Base-by-base conservation (phyloP, 225 moss, liverwort and hornwort genomes). In the Anthoceros angustus region DNA sequence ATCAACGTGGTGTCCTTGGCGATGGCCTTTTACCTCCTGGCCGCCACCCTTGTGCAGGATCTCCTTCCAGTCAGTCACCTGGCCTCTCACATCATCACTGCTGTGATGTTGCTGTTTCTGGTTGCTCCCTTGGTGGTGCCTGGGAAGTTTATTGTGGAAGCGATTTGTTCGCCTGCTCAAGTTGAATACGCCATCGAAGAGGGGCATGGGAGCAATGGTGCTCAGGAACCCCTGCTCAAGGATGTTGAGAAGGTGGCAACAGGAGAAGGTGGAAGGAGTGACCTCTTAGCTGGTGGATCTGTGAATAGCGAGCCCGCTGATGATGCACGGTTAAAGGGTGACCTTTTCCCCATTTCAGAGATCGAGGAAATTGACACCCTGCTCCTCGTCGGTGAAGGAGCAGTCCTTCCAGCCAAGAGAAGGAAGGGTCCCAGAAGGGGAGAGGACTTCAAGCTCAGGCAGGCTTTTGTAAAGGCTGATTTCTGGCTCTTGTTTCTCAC, bases 401-500 rank as follows among this genome's bases (percentile, higher is more conserved):
- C 90, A 0, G 82, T 95, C 68, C 78, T 55, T 55, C 55, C 55
- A 55, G 82, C 68, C 12, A 76, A 43, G 77, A 82, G 41, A 42
- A 83, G 82, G 45, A 76, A 79, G 67, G 79, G 85, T 25, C 95
- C 83, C 0, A 63, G 84, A 69, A 83, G 90, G 1, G 95, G 95
- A 38, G 86, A 95, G 72, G 91, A 95, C 73, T 95, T 95, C 64
- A 98, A 86, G 26, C 81, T 98, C 6, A 26, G 71, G 39, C 75
- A 98, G 68, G 87, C 88, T 0, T 70, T 98, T 0, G 91, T 91
- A 55, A 91, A 91, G 69, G 91, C 91, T 2, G 95, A 98, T 65
- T 98, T 91, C 68, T 98, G 95, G 95, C 75, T 98, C 64, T 63
- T 98, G 40, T 91, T 87, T 42, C 61, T 82, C 60, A 87, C 86